These are phyloP conservation scores for Lenzites betulinus DNA, from an alignment of 768 basidiomycete species.

Conservation along the genomic window DNA sequence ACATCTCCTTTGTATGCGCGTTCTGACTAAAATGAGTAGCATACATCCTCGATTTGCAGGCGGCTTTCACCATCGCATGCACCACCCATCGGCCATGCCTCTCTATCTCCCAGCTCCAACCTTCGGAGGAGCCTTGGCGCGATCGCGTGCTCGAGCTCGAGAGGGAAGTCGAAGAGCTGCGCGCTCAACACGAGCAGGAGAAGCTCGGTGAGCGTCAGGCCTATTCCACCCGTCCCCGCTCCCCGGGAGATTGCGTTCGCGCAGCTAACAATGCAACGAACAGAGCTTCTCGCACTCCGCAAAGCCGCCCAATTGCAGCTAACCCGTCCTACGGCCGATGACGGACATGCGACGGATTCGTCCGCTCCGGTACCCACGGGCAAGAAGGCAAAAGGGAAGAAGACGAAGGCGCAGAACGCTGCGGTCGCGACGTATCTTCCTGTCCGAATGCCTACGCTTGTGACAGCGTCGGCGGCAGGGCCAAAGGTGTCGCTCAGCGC, in stretches of 20 bases:
- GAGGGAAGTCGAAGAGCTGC: slow-evolving; percentile 38
- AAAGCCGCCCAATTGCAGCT: slow-evolving; percentile 5
- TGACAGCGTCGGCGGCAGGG: not conserved
- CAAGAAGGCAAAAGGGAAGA: slow-evolving; percentile 16
- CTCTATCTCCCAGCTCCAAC: not conserved
- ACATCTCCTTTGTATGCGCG: not conserved
- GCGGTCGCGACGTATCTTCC: not conserved
- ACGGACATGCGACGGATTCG: not conserved
- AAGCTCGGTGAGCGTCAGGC: slow-evolving; percentile 40
- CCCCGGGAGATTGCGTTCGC: not conserved
- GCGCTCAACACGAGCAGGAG: slow-evolving; percentile 43
- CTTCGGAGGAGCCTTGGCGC: slow-evolving; percentile 37
- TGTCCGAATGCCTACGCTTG: not conserved
- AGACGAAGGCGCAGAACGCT: not conserved
- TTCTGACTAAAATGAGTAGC: slow-evolving; percentile 31
- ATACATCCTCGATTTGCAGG: slow-evolving; percentile 46
- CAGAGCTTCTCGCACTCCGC: slow-evolving; percentile 22
- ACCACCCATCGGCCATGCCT: not conserved
- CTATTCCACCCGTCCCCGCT: not conserved
- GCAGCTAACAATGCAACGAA: not conserved
- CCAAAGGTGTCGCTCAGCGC: not conserved
- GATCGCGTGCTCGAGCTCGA: slow-evolving; percentile 46
- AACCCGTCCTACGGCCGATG: not conserved
- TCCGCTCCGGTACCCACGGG: slow-evolving; percentile 2
- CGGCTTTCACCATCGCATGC: slow-evolving; percentile 33